Evolutionary conservation across 768 basidiomycete species (phyloP).

Genomic region (Hemileccinum impolitum): DNA sequence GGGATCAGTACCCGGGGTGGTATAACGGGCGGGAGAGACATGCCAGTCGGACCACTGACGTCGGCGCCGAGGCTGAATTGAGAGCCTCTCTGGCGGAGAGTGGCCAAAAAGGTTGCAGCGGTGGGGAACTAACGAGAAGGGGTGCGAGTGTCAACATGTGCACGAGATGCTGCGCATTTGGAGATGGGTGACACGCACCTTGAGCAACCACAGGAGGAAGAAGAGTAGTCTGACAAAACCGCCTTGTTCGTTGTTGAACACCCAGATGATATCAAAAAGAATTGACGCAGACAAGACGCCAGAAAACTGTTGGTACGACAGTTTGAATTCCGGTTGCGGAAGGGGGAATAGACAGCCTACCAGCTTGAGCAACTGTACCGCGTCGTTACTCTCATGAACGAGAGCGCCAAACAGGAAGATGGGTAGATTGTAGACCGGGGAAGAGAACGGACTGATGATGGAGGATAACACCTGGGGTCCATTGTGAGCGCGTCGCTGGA

Average conservation of each 20-base stretch:
- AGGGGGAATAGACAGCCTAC: constrained; percentile 33
- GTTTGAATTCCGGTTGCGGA: neutral
- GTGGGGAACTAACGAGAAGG: constrained; percentile 51
- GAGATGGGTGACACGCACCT: constrained; percentile 36
- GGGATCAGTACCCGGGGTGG: neutral
- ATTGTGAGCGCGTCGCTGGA: neutral
- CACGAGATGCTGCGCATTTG: neutral
- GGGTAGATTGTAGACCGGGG: constrained; percentile 77
- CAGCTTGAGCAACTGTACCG: constrained; percentile 57
- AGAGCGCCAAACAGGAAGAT: constrained; percentile 77
- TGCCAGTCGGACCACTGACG: constrained; percentile 56
- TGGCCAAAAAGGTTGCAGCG: constrained; percentile 45
- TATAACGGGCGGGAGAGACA: constrained; percentile 1
- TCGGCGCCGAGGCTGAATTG: constrained; percentile 53
- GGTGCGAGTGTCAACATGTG: neutral
- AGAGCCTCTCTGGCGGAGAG: constrained; percentile 56
- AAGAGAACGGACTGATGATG: constrained; percentile 47
- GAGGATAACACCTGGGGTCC: constrained; percentile 57
- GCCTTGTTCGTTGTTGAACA: constrained; percentile 52
- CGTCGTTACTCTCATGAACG: constrained; percentile 66
- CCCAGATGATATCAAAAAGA: constrained; percentile 71
- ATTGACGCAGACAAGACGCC: constrained; percentile 58
- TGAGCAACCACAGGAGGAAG: constrained; percentile 53
- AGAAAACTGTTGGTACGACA: constrained; percentile 48
- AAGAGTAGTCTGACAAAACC: constrained; percentile 55